Base-by-base conservation (phyloP, 169 alveolate species). In the Plasmodium blacklocki region DNA sequence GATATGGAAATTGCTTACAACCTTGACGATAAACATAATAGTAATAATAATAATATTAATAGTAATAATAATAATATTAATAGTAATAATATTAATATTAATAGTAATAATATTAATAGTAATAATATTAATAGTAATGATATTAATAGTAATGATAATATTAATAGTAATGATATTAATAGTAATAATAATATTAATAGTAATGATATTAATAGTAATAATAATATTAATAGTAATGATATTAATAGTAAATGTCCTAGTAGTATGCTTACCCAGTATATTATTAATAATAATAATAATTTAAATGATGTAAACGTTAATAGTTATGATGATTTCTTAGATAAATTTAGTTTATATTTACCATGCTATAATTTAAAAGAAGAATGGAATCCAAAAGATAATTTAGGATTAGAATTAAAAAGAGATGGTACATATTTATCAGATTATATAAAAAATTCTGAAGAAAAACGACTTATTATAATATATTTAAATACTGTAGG, bases 391-490 rank as follows among this genome's bases (percentile, higher is more conserved):
- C 63, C 89, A 3, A 54, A 76, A 26, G 89, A 76, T n/a, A 76
- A 64, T 58, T 59, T 76, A 18, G 89, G 89, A 1, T 45, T 76
- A 19, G 68, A 19, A 9, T 68, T 76, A 47, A 76, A 76, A 66
- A 47, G 58, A 64, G 89, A 76, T 43, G 76, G 56, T 12, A 76
- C 89, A 0, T 76, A 76, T 43, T 56, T 76, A 18, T 18, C 89
- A 7, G 89, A 76, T 76, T 76, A 76, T 19, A 76, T 76, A 23
- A 64, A 76, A 43, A 76, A 64, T 50, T 63, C 89, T 0, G 89
- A 76, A 4, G 72, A 76, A 64, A 76, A 76, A 49, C 32, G 76
- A 64, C 89, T 76, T 59, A 63, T 76, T 23, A 76, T 76, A 59
- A 76, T 76, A 63, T 73, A 76, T 68, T 49, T 76, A 18, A 29